Conservation (phyloP, 805 yeast genomes). For the Metschnikowia chrysomelidarum region DNA sequence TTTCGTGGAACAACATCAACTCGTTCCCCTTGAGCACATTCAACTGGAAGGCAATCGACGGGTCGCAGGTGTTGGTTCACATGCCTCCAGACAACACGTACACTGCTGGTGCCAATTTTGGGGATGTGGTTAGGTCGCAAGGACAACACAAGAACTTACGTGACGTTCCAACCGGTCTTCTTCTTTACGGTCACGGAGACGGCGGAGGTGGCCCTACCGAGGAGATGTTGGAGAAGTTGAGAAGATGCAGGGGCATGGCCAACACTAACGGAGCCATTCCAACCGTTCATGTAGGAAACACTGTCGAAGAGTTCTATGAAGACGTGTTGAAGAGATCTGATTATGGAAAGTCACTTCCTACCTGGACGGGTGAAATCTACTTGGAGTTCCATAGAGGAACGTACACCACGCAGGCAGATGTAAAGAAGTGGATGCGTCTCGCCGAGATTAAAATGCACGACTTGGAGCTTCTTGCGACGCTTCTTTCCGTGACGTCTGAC, state of each 20-base stretch:
- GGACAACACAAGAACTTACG: constrained; percentile 81
- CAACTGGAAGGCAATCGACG: constrained; percentile 94
- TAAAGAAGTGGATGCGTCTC: constrained; percentile 75
- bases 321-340: constrained; percentile 59
- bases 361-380: constrained; percentile 93
- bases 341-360: constrained; percentile 65
- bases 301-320: constrained; percentile 80
- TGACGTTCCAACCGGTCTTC: constrained; percentile 73
- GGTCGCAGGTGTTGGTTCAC: constrained; percentile 88
- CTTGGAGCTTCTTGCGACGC: constrained; percentile 77
- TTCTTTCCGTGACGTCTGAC: constrained; percentile 54
- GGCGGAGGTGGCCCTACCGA: constrained; percentile 99
- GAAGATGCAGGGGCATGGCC: constrained; percentile 86
- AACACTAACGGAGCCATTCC: constrained; percentile 82
- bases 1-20: constrained; percentile 96
- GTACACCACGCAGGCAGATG: constrained; percentile 88
- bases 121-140: constrained; percentile 82
- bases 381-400: constrained; percentile 97
- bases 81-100: constrained; percentile 98
- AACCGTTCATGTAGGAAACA: constrained; percentile 70
- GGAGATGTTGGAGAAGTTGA: constrained; percentile 88
- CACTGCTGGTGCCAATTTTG: constrained; percentile 90
- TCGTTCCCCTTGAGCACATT: constrained; percentile 86
- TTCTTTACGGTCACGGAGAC: constrained; percentile 91
- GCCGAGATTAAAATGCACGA: constrained; percentile 80